A percentile compares a stretch with the other conserved stretches of the same genome.
Evolutionary conservation across 2,329 filamentous ascomycete species (phyloP).

Genomic region (Thielaviopsis euricoi): DNA sequence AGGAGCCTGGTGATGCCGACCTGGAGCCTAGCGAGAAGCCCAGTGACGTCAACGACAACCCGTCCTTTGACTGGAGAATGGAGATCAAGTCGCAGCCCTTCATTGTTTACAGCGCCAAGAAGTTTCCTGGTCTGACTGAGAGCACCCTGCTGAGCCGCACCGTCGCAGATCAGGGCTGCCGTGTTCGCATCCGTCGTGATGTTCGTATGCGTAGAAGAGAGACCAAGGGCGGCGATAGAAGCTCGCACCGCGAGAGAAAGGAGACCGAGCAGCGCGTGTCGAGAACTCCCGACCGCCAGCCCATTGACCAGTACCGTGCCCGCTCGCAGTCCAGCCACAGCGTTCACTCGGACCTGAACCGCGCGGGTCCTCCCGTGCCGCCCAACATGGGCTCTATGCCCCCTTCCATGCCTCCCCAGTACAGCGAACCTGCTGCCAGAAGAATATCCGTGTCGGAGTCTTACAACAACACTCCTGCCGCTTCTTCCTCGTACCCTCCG

Average conservation of each 20-base stretch:
- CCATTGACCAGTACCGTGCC: constrained; percentile 23
- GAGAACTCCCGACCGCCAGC: constrained; percentile 18
- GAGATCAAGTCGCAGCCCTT: constrained; percentile 82
- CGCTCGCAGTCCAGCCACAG: constrained; percentile 46
- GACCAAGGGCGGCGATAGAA: constrained; percentile 37
- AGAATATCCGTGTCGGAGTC: neutral
- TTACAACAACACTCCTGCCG: neutral
- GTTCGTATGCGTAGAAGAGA: constrained; percentile 80
- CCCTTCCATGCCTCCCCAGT: neutral
- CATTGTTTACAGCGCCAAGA: constrained; percentile 89
- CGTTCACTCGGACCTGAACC: constrained; percentile 17
- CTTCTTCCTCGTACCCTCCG: constrained; percentile 1
- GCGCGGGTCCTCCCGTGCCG: neutral
- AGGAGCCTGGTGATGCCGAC: constrained; percentile 68
- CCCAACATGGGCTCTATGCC: neutral
- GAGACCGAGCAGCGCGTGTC: constrained; percentile 37
- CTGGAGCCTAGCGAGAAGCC: constrained; percentile 25
- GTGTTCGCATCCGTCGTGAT: constrained; percentile 87
- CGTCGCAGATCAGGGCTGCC: constrained; percentile 91
- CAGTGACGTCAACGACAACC: constrained; percentile 27
- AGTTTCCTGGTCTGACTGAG: constrained; percentile 85
- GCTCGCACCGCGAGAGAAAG: constrained; percentile 36
- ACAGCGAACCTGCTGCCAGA: neutral
- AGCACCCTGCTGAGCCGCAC: constrained; percentile 79
- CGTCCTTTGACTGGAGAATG: constrained; percentile 61